Base-by-base conservation (phyloP, 495 filamentous ascomycete genomes). In the Lophiostoma macrostomum region DNA sequence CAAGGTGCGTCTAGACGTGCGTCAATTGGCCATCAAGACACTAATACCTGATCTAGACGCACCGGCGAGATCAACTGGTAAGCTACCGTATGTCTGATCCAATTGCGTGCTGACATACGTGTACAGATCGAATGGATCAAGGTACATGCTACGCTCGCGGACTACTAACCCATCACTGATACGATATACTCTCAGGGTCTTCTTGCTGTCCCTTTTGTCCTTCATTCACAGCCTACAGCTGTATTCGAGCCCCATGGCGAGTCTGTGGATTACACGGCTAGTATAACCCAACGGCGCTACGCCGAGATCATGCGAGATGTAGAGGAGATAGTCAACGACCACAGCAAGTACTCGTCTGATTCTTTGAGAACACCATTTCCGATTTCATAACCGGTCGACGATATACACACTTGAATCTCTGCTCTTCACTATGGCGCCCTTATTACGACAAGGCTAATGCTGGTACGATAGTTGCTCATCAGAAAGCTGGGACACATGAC, bases 241-340 rank as follows among this genome's bases (percentile, higher is more conserved):
- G 77, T 88, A 25, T 88, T 87, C 55, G 80, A 88, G 40, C 70
- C 78, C 20, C 74, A 76, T 22, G 77, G 76, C 57, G 76, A 78
- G 29, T 79, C 71, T 29, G 79, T 86, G 37, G 73, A 80, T 7
- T 72, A 81, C 24, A 84, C 82, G 73, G 79, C 83, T 5, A 73
- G 73, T 40, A 78, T 80, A 57, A 81, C 85, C 34, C 88, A 93
- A 58, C 76, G 83, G 18, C 83, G 93, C 32, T 97, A 97, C 75
- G 85, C 85, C 47, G 91, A 99, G 72, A 96, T 99, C 60, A 86
- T 97, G 78, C 80, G 80, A 25, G 93, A 99, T 74, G 86, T 97
- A 25, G 93, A 97, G 71, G 76, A 80, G 34, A 80, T 99, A 68
- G 84, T 99, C 50, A 82, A 87, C 50, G 90, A 96, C 64, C 91